Conservation (phyloP, 805 yeast genomes). For the Saccharomycopsis schoenii region DNA sequence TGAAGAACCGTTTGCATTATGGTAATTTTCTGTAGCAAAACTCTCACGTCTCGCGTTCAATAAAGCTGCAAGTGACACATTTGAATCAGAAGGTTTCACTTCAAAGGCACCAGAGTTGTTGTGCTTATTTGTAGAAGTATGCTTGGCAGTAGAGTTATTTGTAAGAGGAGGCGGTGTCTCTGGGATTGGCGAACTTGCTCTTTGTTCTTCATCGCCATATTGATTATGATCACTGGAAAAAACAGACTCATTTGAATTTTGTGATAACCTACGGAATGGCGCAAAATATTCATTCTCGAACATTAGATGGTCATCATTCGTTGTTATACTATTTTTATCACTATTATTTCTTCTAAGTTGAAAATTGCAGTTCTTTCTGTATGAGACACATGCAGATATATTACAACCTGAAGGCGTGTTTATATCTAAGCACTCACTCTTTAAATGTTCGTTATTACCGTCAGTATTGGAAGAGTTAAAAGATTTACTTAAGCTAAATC, state of each 20-base stretch:
- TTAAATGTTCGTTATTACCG: not conserved
- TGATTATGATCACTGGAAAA: not conserved
- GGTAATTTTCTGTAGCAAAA: not conserved
- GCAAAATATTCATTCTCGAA: not conserved
- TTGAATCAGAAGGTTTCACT: slow-evolving; percentile 6
- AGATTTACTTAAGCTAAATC: slow-evolving; percentile 13
- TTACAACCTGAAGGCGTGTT: not conserved
- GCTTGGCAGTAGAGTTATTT: not conserved
- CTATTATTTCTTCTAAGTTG: not conserved
- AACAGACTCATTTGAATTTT: not conserved
- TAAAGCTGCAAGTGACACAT: slow-evolving; percentile 12
- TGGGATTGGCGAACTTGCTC: not conserved
- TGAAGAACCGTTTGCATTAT: not conserved
- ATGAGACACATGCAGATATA: slow-evolving; percentile 1
- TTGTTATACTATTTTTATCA: not conserved
- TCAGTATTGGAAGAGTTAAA: slow-evolving; percentile 1
- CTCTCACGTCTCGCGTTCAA: slow-evolving; percentile 10
- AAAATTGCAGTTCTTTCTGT: slow-evolving; percentile 10
- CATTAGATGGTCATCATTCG: not conserved
- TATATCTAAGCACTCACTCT: not conserved
- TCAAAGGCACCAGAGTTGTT: not conserved
- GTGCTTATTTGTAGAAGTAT: not conserved
- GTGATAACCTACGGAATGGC: not conserved
- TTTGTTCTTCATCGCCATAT: not conserved
- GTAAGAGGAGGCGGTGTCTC: slow-evolving; percentile 5